Evolutionary conservation across 768 basidiomycete genomes (phyloP), one percentile per base, ranked within the genome.

Genomic region (Tricholoma sp.): DNA sequence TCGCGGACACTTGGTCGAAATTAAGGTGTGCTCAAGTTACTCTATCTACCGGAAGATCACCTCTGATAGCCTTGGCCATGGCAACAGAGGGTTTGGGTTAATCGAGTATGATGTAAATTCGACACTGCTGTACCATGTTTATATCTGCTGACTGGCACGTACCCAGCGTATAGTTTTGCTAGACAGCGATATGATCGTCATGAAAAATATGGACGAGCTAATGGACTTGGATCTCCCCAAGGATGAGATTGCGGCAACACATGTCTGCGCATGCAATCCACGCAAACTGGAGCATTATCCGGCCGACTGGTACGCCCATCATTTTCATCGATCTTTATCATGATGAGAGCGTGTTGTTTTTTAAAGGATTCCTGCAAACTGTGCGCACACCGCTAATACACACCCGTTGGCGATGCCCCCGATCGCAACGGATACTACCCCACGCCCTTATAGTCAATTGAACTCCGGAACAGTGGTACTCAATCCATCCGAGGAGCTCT

Each of bases 221-320:
- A 77, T 82, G 72, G 83, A 87, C 45, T 70, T 91, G 52, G 68
- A 75, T 31, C 72, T 96, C 4, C 78, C 77, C 2, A 57, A 68
- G 17, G 90, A 85, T 59, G 84, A 86, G 70, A 94, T 98, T 56
- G 94, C 92, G 5, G 94, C 94, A 0, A 81, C 76, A 0, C 95
- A 96, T 61, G 94, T 85, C 12, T 99, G 96, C 66, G 86, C 94
- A 3, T 99, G 96, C 74, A 99, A 99, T 70, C 96, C 95, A 6
- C 81, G 85, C 37, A 87, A 84, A 66, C 68, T 96, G 17, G 58
- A 77, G 2, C 91, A 95, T 69, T 99, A 99, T 72, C 96, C 96
- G 7, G 63, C 71, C 3, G 94, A 97, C 67, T 99, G 96, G 97
- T 80, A 60, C 65, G 65, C 80, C 52, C 67, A 75, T 50, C 34